phyloP scores from a whole-genome alignment of 495 filamentous ascomycete genomes.

The Neurospora sp. region DNA sequence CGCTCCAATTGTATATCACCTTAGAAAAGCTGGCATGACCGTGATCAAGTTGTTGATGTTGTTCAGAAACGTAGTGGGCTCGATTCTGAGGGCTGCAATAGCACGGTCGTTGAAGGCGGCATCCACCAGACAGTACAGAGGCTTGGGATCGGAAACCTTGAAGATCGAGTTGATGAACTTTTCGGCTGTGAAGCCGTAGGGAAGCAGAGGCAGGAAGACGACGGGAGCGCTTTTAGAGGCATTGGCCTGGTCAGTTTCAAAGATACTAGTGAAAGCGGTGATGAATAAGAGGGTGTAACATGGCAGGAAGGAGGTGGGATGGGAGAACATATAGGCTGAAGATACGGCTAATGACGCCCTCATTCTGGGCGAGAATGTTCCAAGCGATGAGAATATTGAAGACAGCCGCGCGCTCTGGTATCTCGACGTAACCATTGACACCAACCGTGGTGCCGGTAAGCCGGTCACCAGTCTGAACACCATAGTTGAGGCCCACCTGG shows the following conservation, averaged over 20 bases:
- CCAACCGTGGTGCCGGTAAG: background rate
- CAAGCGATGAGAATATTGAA: background rate
- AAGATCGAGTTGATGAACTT: slow-evolving; percentile 1
- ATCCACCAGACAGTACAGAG: background rate
- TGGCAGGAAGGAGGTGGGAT: background rate
- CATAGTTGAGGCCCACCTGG: background rate
- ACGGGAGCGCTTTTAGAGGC: background rate
- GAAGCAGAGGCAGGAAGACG: background rate
- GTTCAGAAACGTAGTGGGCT: background rate
- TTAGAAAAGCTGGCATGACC: background rate
- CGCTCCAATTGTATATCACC: background rate
- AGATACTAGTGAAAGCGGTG: background rate
- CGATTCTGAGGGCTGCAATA: background rate
- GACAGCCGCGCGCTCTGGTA: background rate
- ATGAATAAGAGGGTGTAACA: background rate
- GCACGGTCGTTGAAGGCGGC: background rate
- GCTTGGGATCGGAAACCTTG: background rate
- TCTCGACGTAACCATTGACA: background rate
- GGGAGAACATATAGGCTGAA: background rate
- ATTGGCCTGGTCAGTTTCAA: background rate
- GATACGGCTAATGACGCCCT: background rate
- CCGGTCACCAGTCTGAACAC: background rate
- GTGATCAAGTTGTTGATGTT: background rate
- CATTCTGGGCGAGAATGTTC: background rate
- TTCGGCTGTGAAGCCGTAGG: background rate